A percentile compares a stretch with the other conserved stretches of the same genome.
These are phyloP conservation scores for Fusarium newnesense DNA, from an alignment of 2,329 filamentous ascomycete genomes.

Conservation along the genomic window DNA sequence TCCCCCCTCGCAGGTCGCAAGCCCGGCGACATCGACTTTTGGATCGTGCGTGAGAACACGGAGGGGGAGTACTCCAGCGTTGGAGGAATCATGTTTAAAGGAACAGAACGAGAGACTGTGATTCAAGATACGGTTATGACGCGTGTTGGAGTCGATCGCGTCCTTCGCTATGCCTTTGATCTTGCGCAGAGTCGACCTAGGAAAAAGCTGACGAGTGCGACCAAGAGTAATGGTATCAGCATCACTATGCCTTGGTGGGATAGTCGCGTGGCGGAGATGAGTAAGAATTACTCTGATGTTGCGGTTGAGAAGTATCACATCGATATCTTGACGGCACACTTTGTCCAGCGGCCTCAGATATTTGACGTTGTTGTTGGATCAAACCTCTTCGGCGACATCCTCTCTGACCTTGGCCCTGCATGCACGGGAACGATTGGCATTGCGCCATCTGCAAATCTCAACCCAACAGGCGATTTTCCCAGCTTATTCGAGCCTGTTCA, in stretches of 20 bases:
- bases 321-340: slow-evolving; percentile 73
- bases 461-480: slow-evolving; percentile 63
- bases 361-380: slow-evolving; percentile 73
- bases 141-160: slow-evolving; percentile 66
- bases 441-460: slow-evolving; percentile 75
- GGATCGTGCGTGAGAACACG: slow-evolving; percentile 74
- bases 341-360: slow-evolving; percentile 67
- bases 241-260: slow-evolving; percentile 78
- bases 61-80: slow-evolving; percentile 76
- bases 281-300: slow-evolving; percentile 67
- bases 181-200: slow-evolving; percentile 66
- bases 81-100: slow-evolving; percentile 69
- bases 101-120: slow-evolving; percentile 67
- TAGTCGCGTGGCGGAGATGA: slow-evolving; percentile 65
- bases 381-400: slow-evolving; percentile 73
- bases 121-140: slow-evolving; percentile 74
- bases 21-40: slow-evolving; percentile 72
- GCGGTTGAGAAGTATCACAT: slow-evolving; percentile 73
- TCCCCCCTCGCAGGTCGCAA: slow-evolving; percentile 65
- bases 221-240: slow-evolving; percentile 73
- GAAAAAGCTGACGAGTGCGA: slow-evolving; percentile 72
- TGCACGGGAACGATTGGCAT: slow-evolving; percentile 78
- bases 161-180: slow-evolving; percentile 73
- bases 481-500: slow-evolving; percentile 75
- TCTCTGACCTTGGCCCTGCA: slow-evolving; percentile 77